Base-by-base conservation (phyloP, 2,329 filamentous ascomycete genomes). In the Cadophora sp. region DNA sequence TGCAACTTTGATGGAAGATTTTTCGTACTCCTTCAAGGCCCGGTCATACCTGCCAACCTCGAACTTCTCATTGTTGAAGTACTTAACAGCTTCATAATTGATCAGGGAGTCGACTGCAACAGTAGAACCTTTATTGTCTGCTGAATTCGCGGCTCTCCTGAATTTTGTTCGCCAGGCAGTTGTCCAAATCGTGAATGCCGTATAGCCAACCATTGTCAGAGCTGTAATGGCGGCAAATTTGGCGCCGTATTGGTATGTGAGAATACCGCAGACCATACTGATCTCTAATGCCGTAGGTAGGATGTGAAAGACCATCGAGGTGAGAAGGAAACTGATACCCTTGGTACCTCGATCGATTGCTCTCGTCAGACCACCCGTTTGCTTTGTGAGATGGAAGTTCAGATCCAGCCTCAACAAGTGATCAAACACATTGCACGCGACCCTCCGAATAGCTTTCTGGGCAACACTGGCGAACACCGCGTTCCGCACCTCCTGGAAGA, bases 51-150 rank as follows among this genome's bases (percentile, higher is more conserved):
- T 88, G 39, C 87, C 86, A 51, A 97, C 93, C 81, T 99, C 96
- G 72, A 94, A 98, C 72, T 91, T 93, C 77, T 99, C 96, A 76
- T 99, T 99, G 83, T 99, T 99, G 82, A 98, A 99, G 82, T 98
- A 97, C 81, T 99, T 99, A 77, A 99, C 96, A 16, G 96, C 95
- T 80, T 99, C 96, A 76, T 97, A 99, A 81, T 99, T 99, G 83
- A 99, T 97, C 60, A 99, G 83, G 0, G 94, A 97, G 80, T 99
- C 96, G 1, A 98, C 94, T 0, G 95, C 95, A 8, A 98, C 93
- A 0, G 95, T 98, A 0, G 95, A 96, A 0, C 93, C 96, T 77
- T 90, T 93, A 80, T 98, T 99, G 74, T 99, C 96, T 0, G 96
- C 96, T 6, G 94, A 93, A 78, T 99, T 99, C 47, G 96, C 94